A percentile compares a stretch with the other conserved stretches of the same genome.
Conservation (phyloP, 306 rosid species). For the Cotoneaster glaucophyllus region DNA sequence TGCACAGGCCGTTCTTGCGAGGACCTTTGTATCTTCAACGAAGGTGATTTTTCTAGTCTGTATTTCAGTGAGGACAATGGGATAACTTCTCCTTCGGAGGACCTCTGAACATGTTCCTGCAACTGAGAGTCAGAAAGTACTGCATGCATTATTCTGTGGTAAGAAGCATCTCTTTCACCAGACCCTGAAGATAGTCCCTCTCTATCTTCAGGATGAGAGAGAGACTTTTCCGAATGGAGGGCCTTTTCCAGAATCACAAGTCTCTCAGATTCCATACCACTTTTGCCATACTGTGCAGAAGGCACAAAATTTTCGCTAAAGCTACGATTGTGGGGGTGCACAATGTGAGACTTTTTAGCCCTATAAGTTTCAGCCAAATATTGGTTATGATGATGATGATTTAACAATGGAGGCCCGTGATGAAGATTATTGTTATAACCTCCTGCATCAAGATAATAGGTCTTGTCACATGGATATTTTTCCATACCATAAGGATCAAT, state of each 20-base stretch:
- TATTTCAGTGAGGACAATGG: slow-evolving; percentile 15
- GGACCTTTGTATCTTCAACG: slow-evolving; percentile 31
- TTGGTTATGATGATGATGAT: slow-evolving; percentile 39
- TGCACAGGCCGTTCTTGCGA: slow-evolving; percentile 27
- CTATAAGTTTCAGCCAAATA: slow-evolving; percentile 29
- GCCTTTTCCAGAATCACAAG: slow-evolving; percentile 31
- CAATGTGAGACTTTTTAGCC: slow-evolving; percentile 23
- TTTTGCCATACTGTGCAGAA: slow-evolving; percentile 30
- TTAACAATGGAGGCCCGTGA: slow-evolving; percentile 38
- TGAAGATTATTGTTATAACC: slow-evolving; percentile 32
- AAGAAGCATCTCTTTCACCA: slow-evolving; percentile 30
- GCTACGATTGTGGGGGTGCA: slow-evolving; percentile 36
- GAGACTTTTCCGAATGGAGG: slow-evolving; percentile 27
- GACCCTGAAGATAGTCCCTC: slow-evolving; percentile 24
- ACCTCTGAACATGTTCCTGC: slow-evolving; percentile 36
- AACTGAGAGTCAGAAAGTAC: slow-evolving; percentile 44
- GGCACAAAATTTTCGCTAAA: slow-evolving; percentile 39
- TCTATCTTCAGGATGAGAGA: slow-evolving; percentile 28
- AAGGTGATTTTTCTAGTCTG: slow-evolving; percentile 30
- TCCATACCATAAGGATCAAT: slow-evolving; percentile 36
- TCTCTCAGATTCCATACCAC: slow-evolving; percentile 30
- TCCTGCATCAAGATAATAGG: slow-evolving; percentile 44
- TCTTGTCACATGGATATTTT: slow-evolving; percentile 32
- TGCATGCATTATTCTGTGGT: slow-evolving; percentile 39
- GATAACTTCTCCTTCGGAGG: slow-evolving; percentile 15